Percentiles rank a stretch among this genome's conserved stretches.
Conservation (phyloP, 1,284 basidiomycete genomes). For the Marasmius sp. region DNA sequence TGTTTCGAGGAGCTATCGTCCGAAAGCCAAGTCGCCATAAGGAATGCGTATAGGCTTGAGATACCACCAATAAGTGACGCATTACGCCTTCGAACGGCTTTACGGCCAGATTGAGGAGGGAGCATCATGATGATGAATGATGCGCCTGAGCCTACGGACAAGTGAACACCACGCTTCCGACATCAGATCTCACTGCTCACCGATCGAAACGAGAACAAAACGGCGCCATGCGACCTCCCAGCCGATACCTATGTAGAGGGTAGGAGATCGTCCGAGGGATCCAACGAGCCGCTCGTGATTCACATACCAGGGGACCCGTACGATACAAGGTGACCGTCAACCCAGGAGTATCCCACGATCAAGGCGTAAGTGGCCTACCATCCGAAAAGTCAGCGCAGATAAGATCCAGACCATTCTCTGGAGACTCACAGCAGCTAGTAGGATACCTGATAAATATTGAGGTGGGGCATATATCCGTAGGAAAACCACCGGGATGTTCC, state of each 20-base stretch:
- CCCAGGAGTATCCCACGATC: slow-evolving; percentile 62
- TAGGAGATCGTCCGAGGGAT: not conserved
- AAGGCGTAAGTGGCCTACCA: slow-evolving; percentile 41
- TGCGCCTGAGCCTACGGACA: slow-evolving; percentile 37
- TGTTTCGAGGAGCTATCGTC: not conserved
- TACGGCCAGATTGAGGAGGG: slow-evolving; percentile 50
- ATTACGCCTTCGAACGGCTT: slow-evolving; percentile 46
- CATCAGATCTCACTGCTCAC: slow-evolving; percentile 21
- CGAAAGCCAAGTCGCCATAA: slow-evolving; percentile 46
- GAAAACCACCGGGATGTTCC: slow-evolving; percentile 55
- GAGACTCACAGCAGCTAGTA: slow-evolving; percentile 36
- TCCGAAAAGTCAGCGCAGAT: not conserved
- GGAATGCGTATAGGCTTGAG: slow-evolving; percentile 38
- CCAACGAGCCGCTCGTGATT: not conserved
- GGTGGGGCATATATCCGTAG: slow-evolving; percentile 51
- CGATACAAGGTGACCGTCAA: slow-evolving; percentile 50
- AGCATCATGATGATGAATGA: slow-evolving; percentile 50
- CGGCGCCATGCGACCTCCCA: slow-evolving; percentile 55
- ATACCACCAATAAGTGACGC: slow-evolving; percentile 39
- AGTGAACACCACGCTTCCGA: not conserved
- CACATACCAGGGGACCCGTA: slow-evolving; percentile 43
- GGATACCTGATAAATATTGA: slow-evolving; percentile 34
- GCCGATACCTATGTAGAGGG: slow-evolving; percentile 30
- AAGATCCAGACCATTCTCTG: not conserved
- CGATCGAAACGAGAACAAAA: slow-evolving; percentile 46